Evolutionary conservation across 805 yeast species (phyloP).

Genomic region (Wickerhamomyces queroliae): DNA sequence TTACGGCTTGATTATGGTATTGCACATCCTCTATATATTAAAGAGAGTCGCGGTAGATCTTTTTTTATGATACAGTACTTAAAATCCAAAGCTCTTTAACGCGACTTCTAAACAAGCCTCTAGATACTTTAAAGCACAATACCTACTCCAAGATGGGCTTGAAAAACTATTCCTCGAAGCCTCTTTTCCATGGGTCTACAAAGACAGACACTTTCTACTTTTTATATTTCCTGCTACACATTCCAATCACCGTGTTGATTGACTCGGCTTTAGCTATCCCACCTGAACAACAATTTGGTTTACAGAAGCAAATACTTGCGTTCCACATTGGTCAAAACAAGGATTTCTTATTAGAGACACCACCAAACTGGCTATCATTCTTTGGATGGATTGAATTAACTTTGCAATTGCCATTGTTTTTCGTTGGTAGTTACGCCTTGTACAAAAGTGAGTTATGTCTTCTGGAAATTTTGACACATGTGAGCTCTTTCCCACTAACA

Average conservation of each 20-base stretch:
- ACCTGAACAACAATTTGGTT: constrained; percentile 31
- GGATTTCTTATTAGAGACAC: constrained; percentile 57
- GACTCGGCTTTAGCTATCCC: constrained; percentile 76
- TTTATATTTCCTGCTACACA: constrained; percentile 55
- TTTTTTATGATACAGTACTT: too few relatives aligned
- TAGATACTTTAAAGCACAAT: neutral
- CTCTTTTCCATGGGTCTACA: constrained; percentile 14
- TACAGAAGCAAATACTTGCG: constrained; percentile 44
- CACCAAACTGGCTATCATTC: constrained; percentile 67
- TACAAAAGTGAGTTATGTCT: constrained; percentile 29
- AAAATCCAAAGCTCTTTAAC: too few relatives aligned
- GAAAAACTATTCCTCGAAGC: neutral
- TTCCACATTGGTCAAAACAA: constrained; percentile 62
- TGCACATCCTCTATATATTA: too few relatives aligned
- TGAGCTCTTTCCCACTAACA: constrained; percentile 5
- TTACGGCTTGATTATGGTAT: too few relatives aligned
- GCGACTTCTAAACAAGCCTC: too few relatives aligned
- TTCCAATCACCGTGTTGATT: constrained; percentile 68
- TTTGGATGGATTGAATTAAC: constrained; percentile 70
- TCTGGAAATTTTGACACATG: constrained; percentile 6
- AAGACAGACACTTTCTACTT: constrained; percentile 39
- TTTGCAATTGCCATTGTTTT: constrained; percentile 78
- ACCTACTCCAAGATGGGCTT: neutral
- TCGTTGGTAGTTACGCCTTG: constrained; percentile 34
- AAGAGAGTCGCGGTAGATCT: too few relatives aligned